phyloP scores from a whole-genome alignment of 75 land plant species.

The Sequoiadendron giganteum region DNA sequence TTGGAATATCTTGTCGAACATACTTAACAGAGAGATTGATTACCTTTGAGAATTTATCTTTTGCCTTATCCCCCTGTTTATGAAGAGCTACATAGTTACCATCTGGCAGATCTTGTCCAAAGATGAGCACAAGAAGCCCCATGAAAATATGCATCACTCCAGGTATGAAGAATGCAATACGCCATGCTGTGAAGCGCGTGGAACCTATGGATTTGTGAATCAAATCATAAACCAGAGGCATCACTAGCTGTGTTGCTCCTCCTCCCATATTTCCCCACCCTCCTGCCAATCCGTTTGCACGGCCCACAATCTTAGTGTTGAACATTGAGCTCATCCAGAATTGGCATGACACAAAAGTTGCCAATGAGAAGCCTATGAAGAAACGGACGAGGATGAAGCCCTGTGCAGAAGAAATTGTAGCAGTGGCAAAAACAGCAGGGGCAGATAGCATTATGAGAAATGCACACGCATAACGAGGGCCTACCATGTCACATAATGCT shows the following conservation, averaged over 20 bases:
- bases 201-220: constrained; percentile 38
- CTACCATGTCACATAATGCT: constrained; percentile 77
- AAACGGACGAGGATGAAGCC: constrained; percentile 76
- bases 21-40: neutral
- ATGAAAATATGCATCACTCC: constrained; percentile 59
- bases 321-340: constrained; percentile 98
- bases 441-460: constrained; percentile 70
- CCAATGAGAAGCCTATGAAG: constrained; percentile 84
- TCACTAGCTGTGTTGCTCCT: constrained; percentile 82
- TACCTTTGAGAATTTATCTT: constrained; percentile 72
- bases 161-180: constrained; percentile 75
- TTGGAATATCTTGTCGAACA: neutral
- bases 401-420: constrained; percentile 37
- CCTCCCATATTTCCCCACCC: constrained; percentile 97
- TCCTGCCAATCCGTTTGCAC: constrained; percentile 77
- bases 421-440: constrained; percentile 81
- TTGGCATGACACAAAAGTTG: constrained; percentile 93
- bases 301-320: constrained; percentile 68
- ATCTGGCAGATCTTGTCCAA: constrained; percentile 81
- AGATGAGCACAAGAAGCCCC: constrained; percentile 60
- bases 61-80: constrained; percentile 50
- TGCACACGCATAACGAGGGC: constrained; percentile 79
- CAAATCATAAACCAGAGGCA: constrained; percentile 71
- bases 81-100: constrained; percentile 67
- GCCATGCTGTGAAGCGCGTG: constrained; percentile 62